These are phyloP conservation scores for Saccharomycopsis olivae DNA, from an alignment of 805 yeast genomes.

Conservation along the genomic window DNA sequence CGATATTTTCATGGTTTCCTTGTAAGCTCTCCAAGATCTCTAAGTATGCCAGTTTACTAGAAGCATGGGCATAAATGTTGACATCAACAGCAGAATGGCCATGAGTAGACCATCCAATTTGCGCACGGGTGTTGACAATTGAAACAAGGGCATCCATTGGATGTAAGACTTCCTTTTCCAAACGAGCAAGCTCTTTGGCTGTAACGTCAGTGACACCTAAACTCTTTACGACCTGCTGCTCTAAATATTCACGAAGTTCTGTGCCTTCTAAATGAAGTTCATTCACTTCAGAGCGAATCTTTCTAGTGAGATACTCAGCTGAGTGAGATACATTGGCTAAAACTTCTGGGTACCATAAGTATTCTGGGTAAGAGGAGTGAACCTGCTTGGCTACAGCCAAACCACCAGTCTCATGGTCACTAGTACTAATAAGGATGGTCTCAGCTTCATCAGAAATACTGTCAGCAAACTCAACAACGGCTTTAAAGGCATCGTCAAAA, in stretches of 20 bases:
- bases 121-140: constrained; percentile 71
- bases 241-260: constrained; percentile 35
- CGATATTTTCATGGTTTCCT: constrained; percentile 84
- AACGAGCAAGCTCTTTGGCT: constrained; percentile 37
- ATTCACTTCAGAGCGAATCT: constrained; percentile 29
- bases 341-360: constrained; percentile 78
- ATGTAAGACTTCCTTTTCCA: constrained; percentile 26
- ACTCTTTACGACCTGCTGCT: constrained; percentile 47
- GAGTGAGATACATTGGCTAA: constrained; percentile 62
- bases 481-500: constrained; percentile 69
- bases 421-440: constrained; percentile 69
- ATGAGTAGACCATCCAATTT: constrained; percentile 93
- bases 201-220: constrained; percentile 56
- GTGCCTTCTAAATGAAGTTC: constrained; percentile 10
- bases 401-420: constrained; percentile 97
- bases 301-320: constrained; percentile 53
- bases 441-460: constrained; percentile 46
- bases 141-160: constrained; percentile 45
- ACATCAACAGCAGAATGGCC: constrained; percentile 97
- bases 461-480: constrained; percentile 63
- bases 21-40: constrained; percentile 37
- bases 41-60: constrained; percentile 34
- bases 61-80: constrained; percentile 75
- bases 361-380: constrained; percentile 63
- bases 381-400: constrained; percentile 79